Conservation (phyloP, 2,329 filamentous ascomycete genomes). For the Emergomyces africanus region DNA sequence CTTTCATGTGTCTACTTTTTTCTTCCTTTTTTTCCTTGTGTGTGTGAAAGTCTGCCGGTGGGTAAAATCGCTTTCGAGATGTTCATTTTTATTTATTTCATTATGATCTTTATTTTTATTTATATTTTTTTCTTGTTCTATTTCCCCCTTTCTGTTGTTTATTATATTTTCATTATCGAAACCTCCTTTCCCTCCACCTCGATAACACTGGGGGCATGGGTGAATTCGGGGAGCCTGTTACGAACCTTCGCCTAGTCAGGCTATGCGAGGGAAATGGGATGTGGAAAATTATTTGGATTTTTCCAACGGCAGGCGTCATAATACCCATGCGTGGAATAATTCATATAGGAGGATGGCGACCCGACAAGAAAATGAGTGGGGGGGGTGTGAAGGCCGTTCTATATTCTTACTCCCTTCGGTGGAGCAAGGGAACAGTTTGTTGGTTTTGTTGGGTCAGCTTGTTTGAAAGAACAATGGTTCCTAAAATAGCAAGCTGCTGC, state of each 20-base stretch:
- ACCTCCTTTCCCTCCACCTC: background rate
- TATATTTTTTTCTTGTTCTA: background rate
- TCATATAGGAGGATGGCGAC: background rate
- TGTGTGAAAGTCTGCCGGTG: background rate
- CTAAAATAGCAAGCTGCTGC: too few relatives aligned
- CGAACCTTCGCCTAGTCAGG: background rate
- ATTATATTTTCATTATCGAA: background rate
- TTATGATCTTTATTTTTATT: slow-evolving; percentile 5
- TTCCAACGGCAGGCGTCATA: background rate
- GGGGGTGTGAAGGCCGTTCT: too few relatives aligned
- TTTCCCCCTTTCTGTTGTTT: background rate
- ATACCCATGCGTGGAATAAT: background rate
- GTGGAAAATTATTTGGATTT: background rate
- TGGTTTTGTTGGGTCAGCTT: background rate
- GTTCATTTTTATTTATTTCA: slow-evolving; percentile 5
- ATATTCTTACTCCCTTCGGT: too few relatives aligned
- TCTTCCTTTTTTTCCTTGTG: background rate
- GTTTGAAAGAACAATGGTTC: background rate
- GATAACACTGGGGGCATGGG: background rate
- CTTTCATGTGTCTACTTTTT: background rate
- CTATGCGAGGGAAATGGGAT: background rate
- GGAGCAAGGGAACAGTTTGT: too few relatives aligned
- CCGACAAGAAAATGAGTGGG: too few relatives aligned
- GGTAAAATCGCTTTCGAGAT: background rate
- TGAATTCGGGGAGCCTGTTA: background rate